phyloP scores from a whole-genome alignment of 73 alveolate species.

The Uronychia binucleata region DNA sequence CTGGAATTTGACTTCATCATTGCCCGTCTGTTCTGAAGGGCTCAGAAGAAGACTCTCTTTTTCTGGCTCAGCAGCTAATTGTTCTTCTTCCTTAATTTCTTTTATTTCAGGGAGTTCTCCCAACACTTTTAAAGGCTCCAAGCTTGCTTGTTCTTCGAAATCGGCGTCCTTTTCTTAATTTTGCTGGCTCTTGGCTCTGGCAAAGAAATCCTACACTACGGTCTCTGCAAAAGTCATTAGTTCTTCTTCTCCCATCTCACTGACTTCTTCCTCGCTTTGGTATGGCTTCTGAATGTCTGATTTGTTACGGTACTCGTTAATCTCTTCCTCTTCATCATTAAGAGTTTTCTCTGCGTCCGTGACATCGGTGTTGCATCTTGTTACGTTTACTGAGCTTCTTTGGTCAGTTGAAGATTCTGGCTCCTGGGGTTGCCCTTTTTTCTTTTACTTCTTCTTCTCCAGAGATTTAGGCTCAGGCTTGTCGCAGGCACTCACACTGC shows the following conservation, averaged over 20 bases:
- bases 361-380: not conserved
- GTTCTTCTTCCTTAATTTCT: not conserved
- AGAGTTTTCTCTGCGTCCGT: not conserved
- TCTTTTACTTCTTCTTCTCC: not conserved
- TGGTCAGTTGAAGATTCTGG: not conserved
- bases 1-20: not conserved
- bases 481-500: not conserved
- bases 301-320: no score
- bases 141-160: no score
- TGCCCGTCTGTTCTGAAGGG: not conserved
- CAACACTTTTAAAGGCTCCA: no score
- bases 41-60: conserved; percentile 1
- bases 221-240: not conserved
- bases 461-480: not conserved
- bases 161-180: no score
- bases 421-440: not conserved
- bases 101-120: not conserved
- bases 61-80: not conserved
- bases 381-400: not conserved
- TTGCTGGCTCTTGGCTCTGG: not conserved
- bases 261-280: not conserved
- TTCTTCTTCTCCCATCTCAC: not conserved
- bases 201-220: not conserved
- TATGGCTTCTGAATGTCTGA: not conserved
- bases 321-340: not conserved